phyloP scores from a whole-genome alignment of 768 basidiomycete species.

The Tulasnella sp. region DNA sequence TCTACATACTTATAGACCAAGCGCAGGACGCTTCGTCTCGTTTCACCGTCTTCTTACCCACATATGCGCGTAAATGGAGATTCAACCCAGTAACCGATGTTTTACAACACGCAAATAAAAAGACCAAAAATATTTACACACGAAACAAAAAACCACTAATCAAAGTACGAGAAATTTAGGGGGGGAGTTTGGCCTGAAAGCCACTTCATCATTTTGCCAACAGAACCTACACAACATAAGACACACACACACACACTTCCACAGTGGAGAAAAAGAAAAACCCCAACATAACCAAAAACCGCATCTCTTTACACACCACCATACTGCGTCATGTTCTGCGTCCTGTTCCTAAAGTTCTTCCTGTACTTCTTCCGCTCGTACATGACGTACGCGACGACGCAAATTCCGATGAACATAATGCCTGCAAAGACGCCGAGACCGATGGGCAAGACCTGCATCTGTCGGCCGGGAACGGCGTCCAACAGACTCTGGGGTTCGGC shows the following conservation, averaged over 20 bases:
- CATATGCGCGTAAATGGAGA: too few relatives aligned
- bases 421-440: constrained; percentile 32
- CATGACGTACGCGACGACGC: constrained; percentile 35
- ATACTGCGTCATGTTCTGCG: background rate
- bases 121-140: background rate
- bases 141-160: background rate
- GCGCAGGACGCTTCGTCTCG: too few relatives aligned
- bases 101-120: background rate
- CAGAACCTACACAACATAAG: background rate
- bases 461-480: constrained; percentile 25
- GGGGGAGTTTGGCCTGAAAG: background rate
- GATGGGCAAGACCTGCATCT: constrained; percentile 29
- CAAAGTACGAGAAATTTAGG: background rate
- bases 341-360: constrained; percentile 29
- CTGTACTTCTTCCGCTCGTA: constrained; percentile 36
- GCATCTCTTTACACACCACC: background rate
- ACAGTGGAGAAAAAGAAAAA: background rate
- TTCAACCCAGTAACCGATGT: background rate
- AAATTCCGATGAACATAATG: constrained; percentile 33
- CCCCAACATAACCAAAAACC: background rate
- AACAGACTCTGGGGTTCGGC: background rate
- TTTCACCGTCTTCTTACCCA: too few relatives aligned
- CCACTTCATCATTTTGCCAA: background rate
- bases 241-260: background rate
- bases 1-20: too few relatives aligned